Base-by-base conservation (phyloP, 2,329 filamentous ascomycete species). In the Elsinoe australis region DNA sequence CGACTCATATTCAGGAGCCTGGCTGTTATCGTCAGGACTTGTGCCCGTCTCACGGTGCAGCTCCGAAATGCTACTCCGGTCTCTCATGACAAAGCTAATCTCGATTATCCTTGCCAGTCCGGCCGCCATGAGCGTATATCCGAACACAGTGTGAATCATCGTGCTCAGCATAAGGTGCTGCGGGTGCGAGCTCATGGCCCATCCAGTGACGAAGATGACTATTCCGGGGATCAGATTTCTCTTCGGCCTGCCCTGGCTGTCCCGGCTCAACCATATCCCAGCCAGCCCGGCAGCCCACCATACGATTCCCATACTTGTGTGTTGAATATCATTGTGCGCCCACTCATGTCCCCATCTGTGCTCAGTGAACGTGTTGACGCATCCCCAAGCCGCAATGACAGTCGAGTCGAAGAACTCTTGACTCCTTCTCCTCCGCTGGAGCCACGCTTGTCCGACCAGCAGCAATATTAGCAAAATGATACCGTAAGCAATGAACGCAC, bases 231-330 rank as follows among this genome's bases (percentile, higher is more conserved):
- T 81, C 52, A 98, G 80, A 68, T 98, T 98, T 56, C 92, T 79
- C 73, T 90, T 88, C 6, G 92, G 89, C 33, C 80, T 75, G 45
- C 92, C 90, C 54, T 90, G 81, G 49, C 87, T 80, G 62, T 83
- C 87, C 53, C 80, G 78, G 64, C 87, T 94, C 31, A 98, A 73
- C 92, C 90, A 98, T 46, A 98, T 76, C 33, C 92, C 92, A 8
- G 90, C 77, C 22, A 98, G 71, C 18, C 92, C 92, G 5, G 92
- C 90, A 58, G 82, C 85, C 90, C 90, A 98, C 92, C 92, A 98
- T 45, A 98, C 81, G 53, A 98, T 80, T n/a, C 92, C 92, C 90
- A 98, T 96, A n/a, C 85, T 87, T 0, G 92, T 98, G 66, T 98
- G 92, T 65, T 98, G 90, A 69, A 95, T 80, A 65, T 98, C 92